Evolutionary conservation across 176 grass and related monocot genomes (phyloP).

Genomic region (Oryza nivara): DNA sequence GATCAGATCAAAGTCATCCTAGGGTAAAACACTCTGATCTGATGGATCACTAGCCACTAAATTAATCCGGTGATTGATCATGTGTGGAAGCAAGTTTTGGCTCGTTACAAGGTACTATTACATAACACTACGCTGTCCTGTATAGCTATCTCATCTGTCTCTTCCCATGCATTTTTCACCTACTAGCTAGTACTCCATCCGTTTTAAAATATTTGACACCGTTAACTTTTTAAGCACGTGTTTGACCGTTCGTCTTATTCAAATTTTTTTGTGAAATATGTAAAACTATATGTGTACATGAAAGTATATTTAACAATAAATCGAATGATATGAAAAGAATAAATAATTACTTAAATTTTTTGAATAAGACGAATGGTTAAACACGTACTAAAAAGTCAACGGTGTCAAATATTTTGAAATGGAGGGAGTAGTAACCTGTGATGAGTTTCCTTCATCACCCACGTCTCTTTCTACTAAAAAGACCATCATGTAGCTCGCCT

Average conservation of each 20-base stretch:
- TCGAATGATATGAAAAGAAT: no score
- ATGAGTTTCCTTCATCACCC: slow-evolving; percentile 42
- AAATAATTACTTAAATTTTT: no score
- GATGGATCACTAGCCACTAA: not conserved
- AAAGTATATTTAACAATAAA: no score
- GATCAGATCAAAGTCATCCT: not conserved
- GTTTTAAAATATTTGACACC: no score
- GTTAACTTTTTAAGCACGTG: no score
- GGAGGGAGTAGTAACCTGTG: not conserved
- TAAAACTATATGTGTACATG: no score
- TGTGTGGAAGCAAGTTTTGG: not conserved
- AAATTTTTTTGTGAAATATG: no score
- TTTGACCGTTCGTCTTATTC: no score
- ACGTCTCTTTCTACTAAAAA: slow-evolving; percentile 66
- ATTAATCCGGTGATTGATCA: not conserved
- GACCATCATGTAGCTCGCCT: slow-evolving; percentile 27
- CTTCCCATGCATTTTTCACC: not conserved
- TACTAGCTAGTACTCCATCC: not conserved
- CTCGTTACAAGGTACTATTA: not conserved
- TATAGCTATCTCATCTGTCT: not conserved
- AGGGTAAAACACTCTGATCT: not conserved
- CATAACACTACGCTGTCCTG: not conserved
- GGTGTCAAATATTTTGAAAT: no score
- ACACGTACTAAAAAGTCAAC: no score
- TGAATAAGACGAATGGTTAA: no score